phyloP scores from a whole-genome alignment of 1,284 basidiomycete genomes.

The Ustanciosporium gigantosporum region DNA sequence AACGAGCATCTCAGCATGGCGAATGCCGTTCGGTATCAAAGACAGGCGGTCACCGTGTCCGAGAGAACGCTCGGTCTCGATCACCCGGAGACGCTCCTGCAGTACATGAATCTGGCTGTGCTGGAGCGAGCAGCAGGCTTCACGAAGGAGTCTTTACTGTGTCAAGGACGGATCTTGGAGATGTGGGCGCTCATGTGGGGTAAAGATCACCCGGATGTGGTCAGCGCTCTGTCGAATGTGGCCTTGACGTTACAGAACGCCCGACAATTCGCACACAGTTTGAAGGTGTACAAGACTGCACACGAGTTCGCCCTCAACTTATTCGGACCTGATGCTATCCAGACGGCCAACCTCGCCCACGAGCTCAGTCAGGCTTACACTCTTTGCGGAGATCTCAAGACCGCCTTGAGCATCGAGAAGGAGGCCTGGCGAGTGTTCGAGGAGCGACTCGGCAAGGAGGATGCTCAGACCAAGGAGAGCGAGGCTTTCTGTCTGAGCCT shows the following conservation, averaged over 20 bases:
- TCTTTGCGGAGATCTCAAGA: slow-evolving; percentile 54
- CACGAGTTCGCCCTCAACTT: slow-evolving; percentile 48
- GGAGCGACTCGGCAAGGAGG: slow-evolving; percentile 55
- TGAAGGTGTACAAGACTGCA: slow-evolving; percentile 48
- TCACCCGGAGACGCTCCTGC: slow-evolving; percentile 65
- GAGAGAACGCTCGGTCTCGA: slow-evolving; percentile 67
- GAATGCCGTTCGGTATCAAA: slow-evolving; percentile 65
- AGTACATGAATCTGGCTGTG: slow-evolving; percentile 68
- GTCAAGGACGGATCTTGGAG: slow-evolving; percentile 65
- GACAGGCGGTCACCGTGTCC: slow-evolving; percentile 66
- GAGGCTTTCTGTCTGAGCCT: slow-evolving; percentile 54
- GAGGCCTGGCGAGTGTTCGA: slow-evolving; percentile 57
- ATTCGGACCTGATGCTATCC: slow-evolving; percentile 55
- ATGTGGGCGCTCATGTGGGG: slow-evolving; percentile 67
- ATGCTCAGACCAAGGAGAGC: slow-evolving; percentile 56
- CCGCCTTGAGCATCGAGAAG: slow-evolving; percentile 54
- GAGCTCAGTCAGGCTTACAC: slow-evolving; percentile 58
- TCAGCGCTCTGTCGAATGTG: slow-evolving; percentile 63
- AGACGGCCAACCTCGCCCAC: slow-evolving; percentile 58
- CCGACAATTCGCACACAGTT: slow-evolving; percentile 39
- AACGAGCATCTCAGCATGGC: slow-evolving; percentile 61
- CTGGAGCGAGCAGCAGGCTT: slow-evolving; percentile 64
- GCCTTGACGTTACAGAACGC: slow-evolving; percentile 52
- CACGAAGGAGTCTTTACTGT: slow-evolving; percentile 62
- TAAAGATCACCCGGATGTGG: slow-evolving; percentile 64